These are phyloP conservation scores for Alternaria panax DNA, from an alignment of 2,329 filamentous ascomycete species.

Conservation along the genomic window DNA sequence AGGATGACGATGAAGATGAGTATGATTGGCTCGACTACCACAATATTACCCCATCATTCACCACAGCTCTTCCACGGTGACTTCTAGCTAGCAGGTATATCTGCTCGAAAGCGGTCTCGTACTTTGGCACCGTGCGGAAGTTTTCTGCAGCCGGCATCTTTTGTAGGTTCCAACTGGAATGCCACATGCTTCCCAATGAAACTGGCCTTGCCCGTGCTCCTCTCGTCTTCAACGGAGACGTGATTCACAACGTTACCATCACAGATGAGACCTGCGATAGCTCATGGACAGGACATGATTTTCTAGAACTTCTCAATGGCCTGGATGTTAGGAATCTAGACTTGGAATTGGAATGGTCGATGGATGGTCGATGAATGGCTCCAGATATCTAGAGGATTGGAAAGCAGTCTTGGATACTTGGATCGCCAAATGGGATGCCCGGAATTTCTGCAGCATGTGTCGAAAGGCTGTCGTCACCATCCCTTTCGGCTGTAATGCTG, in stretches of 20 bases:
- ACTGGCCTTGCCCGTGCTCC: not conserved
- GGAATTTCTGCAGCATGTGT: not conserved
- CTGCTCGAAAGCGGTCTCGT: not conserved
- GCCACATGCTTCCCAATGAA: too few species aligned
- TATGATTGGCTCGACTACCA: not conserved
- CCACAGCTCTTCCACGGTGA: not conserved
- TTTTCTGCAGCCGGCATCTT: not conserved
- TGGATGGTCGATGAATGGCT: too few species aligned
- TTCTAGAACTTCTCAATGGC: too few species aligned
- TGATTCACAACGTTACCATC: not conserved
- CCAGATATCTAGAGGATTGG: too few species aligned
- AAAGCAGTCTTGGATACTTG: too few species aligned
- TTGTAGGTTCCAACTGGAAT: too few species aligned
- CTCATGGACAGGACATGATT: too few species aligned
- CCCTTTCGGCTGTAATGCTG: not conserved
- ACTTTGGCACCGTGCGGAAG: not conserved
- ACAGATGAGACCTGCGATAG: too few species aligned
- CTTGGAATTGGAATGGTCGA: too few species aligned
- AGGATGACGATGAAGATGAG: too few species aligned
- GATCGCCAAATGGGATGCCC: not conserved
- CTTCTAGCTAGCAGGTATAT: not conserved
- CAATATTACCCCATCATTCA: not conserved
- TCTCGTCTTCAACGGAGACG: not conserved
- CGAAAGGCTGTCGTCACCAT: not conserved
- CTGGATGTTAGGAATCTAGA: too few species aligned